Conservation (phyloP, 495 filamentous ascomycete genomes). For the Penicillium dipodomyicola region DNA sequence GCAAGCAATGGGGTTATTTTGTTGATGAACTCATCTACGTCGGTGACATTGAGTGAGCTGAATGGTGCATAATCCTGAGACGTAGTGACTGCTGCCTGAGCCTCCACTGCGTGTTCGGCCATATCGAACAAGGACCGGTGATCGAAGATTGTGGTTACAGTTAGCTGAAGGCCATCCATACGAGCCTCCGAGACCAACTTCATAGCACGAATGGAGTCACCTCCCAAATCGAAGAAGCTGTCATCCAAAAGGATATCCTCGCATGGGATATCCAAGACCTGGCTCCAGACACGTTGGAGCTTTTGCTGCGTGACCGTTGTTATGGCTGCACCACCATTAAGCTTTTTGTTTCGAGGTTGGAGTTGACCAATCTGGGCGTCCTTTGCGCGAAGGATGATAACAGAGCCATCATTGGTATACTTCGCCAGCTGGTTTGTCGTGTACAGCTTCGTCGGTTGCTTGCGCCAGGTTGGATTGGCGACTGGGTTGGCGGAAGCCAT, state of each 20-base stretch:
- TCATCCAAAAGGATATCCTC: constrained; percentile 5
- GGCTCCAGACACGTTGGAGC: constrained; percentile 2
- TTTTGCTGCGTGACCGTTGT: constrained; percentile 1
- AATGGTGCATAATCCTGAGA: neutral
- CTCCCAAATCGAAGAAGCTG: constrained; percentile 5
- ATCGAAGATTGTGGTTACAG: constrained; percentile 4
- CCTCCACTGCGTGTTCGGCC: constrained; percentile 2
- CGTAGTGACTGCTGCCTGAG: neutral
- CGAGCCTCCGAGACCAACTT: constrained; percentile 8
- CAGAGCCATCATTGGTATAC: constrained; percentile 1
- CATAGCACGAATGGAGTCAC: constrained; percentile 8
- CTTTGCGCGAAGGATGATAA: constrained; percentile 7
- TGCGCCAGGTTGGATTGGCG: neutral
- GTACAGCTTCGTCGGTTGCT: constrained; percentile 20
- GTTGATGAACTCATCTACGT: neutral
- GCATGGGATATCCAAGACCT: constrained; percentile 1
- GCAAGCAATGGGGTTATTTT: constrained; percentile 1
- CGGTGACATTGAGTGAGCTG: neutral
- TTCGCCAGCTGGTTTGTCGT: constrained; percentile 1
- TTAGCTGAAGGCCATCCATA: neutral
- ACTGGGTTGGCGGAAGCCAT: neutral
- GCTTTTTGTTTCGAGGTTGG: neutral
- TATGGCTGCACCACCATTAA: neutral
- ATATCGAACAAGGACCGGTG: constrained; percentile 1
- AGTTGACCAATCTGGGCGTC: neutral